phyloP scores from a whole-genome alignment of 2,329 filamentous ascomycete species.

The Fusarium pilosicola region DNA sequence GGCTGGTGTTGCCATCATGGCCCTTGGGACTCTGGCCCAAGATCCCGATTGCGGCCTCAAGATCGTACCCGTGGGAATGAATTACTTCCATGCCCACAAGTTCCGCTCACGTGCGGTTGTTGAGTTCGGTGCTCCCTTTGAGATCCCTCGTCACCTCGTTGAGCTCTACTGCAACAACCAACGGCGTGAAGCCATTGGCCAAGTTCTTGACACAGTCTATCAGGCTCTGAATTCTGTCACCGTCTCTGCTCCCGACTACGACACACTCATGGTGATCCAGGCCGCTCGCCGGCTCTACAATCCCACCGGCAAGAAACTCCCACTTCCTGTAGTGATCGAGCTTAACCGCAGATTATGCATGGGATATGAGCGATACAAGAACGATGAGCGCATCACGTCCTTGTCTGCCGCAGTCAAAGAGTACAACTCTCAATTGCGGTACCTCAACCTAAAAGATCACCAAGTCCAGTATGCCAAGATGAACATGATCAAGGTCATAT shows the following conservation, averaged over 20 bases:
- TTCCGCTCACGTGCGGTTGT: slow-evolving; percentile 96
- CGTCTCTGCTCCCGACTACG: slow-evolving; percentile 91
- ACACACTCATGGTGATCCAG: slow-evolving; percentile 96
- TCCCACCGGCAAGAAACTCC: slow-evolving; percentile 91
- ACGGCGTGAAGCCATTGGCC: slow-evolving; percentile 85
- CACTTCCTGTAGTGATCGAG: slow-evolving; percentile 91
- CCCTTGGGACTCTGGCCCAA: slow-evolving; percentile 85
- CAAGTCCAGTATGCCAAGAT: slow-evolving; percentile 93
- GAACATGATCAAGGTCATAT: slow-evolving; percentile 78
- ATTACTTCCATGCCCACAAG: slow-evolving; percentile 99
- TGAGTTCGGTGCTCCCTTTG: slow-evolving; percentile 91
- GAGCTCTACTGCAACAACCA: slow-evolving; percentile 86
- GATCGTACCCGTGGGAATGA: slow-evolving; percentile 98
- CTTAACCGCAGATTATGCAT: slow-evolving; percentile 90
- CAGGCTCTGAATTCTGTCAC: slow-evolving; percentile 88
- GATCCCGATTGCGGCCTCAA: slow-evolving; percentile 89
- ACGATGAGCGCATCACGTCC: slow-evolving; percentile 83
- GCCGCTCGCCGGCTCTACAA: slow-evolving; percentile 94
- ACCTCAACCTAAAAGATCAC: slow-evolving; percentile 90
- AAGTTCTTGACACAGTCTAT: slow-evolving; percentile 86
- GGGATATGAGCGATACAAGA: slow-evolving; percentile 92
- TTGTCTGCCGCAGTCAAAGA: slow-evolving; percentile 79
- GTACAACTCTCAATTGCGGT: slow-evolving; percentile 88
- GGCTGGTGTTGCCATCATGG: slow-evolving; percentile 98
- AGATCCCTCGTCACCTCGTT: slow-evolving; percentile 84